Conservation (phyloP, 2,329 filamentous ascomycete species). For the Penicillium hordei region DNA sequence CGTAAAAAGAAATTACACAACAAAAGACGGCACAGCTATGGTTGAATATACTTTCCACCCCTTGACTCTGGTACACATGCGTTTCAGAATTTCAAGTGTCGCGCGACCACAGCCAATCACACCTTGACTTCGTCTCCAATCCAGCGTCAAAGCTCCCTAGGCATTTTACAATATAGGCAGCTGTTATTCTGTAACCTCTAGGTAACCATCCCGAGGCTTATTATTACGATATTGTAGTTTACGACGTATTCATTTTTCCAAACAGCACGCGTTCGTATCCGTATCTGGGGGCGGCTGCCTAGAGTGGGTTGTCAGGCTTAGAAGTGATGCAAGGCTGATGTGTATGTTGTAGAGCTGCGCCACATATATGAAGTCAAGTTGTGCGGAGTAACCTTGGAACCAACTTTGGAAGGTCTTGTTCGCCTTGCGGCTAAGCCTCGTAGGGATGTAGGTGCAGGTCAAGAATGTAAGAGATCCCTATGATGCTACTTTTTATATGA, state of each 20-base stretch:
- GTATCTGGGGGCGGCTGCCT: slow-evolving; percentile 5
- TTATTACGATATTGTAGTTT: background rate
- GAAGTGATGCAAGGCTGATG: slow-evolving; percentile 6
- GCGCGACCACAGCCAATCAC: slow-evolving; percentile 17
- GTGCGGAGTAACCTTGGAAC: background rate
- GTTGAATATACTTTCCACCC: background rate
- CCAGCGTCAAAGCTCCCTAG: slow-evolving; percentile 9
- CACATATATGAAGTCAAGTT: slow-evolving; percentile 6
- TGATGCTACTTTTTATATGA: background rate
- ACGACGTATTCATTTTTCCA: background rate
- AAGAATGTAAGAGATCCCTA: background rate
- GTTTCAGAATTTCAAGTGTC: slow-evolving; percentile 14
- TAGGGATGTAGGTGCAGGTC: background rate
- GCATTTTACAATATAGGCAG: background rate
- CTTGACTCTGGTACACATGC: background rate
- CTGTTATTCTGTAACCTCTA: background rate
- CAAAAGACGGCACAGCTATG: background rate
- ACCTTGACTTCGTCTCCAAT: background rate
- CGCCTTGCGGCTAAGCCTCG: background rate
- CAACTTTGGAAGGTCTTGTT: background rate
- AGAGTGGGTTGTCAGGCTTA: slow-evolving; percentile 1
- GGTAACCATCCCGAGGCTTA: background rate
- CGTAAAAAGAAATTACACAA: background rate
- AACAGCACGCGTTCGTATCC: slow-evolving; percentile 6
- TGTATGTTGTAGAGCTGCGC: slow-evolving; percentile 9